Evolutionary conservation across 2,329 filamentous ascomycete species (phyloP), one percentile per base, ranked within the genome.

Genomic region (Penicillium brevicompactum): DNA sequence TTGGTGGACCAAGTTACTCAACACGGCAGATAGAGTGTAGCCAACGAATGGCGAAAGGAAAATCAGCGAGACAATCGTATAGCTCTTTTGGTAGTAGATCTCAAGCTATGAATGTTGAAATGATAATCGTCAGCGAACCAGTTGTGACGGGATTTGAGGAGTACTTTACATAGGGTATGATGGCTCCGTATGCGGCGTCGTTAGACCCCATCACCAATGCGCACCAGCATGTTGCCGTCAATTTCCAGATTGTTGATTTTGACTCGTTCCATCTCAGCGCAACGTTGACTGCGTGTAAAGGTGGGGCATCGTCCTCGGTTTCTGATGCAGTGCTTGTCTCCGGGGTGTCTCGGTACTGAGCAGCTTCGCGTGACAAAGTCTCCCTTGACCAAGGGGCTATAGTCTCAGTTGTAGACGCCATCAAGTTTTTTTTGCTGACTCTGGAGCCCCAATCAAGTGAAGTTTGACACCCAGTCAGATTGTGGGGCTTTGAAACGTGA

Each of bases 1-100:
- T 53, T 70, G 67, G 61, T 81, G 79, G 37, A 81, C 67, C 16
- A 58, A 55, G 53, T 78, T 78, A 59, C 76, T 79, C 37, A 76
- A 56, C 32, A 80, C 60, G 5, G 79, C 78, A 1, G 78, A 74
- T 6, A 72, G 46, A n/a, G 74, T 76, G 67, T 81, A 82, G 21
- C 80, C 79, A 3, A 75, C 65, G 51, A 81, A 78, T 0, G 79
- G 78, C 9, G 78, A 73, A 9, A 81, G 70, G 68, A 82, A 82
- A 50, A 82, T 70, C 13, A 81, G 65, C 2, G 78, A 81, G 9
- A 81, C 70, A 22, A 79, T 67, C 2, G 76, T 73, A 60, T 63
- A 63, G 49, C 42, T 63, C 44, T 63, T 58, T 16, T 79, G 79
- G 63, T 80, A 80, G 66, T 77, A 75, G n/a, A 61, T 57, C 68